phyloP scores from a whole-genome alignment of 2,329 filamentous ascomycete genomes.

The Hymenotorrendiella dingleyae region DNA sequence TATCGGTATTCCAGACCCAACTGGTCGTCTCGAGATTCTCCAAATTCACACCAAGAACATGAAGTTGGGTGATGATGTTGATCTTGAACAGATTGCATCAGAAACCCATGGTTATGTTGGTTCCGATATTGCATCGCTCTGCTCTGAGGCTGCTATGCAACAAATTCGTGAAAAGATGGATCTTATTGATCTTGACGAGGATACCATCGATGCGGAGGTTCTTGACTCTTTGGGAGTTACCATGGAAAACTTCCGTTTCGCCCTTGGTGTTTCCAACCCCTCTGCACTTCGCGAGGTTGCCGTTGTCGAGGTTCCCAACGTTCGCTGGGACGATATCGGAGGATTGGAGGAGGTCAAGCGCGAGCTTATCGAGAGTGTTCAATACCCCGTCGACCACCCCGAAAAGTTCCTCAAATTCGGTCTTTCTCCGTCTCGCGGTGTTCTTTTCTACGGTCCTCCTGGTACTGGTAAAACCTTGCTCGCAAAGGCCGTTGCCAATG shows the following conservation, averaged over 20 bases:
- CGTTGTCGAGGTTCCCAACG: conserved; percentile 98
- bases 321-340: conserved; percentile 99
- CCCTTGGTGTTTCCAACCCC: conserved; percentile 95
- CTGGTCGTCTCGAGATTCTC: conserved; percentile 95
- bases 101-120: conserved; percentile 99
- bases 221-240: conserved; percentile 97
- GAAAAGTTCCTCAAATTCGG: conserved; percentile 99
- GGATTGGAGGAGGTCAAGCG: conserved; percentile 98
- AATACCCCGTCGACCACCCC: conserved; percentile 98
- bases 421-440: conserved; percentile 94
- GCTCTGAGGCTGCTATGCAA: conserved; percentile 99
- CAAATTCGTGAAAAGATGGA: conserved; percentile 99
- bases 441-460: conserved; percentile 96
- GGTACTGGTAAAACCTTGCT: conserved; percentile 99
- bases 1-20: conserved; percentile 96
- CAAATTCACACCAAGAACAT: conserved; percentile 99
- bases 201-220: conserved; percentile 97
- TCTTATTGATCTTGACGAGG: conserved; percentile 95
- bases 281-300: conserved; percentile 97
- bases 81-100: conserved; percentile 90
- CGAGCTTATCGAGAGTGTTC: conserved; percentile 97
- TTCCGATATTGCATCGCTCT: conserved; percentile 96
- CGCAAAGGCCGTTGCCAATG: conserved; percentile 98
- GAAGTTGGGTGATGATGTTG: conserved; percentile 96
- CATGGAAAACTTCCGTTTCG: conserved; percentile 99